Base-by-base conservation (phyloP, 768 basidiomycete species). In the Lyophyllum shimeji region DNA sequence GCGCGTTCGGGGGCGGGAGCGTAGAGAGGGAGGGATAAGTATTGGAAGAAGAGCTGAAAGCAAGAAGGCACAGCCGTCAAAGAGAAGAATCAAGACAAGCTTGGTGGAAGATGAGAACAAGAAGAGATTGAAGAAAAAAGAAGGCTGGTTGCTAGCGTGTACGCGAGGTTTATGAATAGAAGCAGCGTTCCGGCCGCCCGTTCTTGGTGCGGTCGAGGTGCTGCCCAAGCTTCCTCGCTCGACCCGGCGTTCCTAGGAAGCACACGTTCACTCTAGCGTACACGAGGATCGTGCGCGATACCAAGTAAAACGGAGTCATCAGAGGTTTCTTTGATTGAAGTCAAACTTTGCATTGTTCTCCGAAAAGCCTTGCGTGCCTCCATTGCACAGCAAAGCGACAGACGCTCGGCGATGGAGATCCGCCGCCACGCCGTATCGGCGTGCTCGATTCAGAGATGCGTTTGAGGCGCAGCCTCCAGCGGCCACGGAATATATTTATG, bases 11-110 rank as follows among this genome's bases (percentile, higher is more conserved):
- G 27, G 50, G 44, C 37, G 25, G 53, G 53, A 48, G 27, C 58
- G 42, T 27, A 27, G 27, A 24, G 43, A 33, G 47, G 51, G 31
- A 31, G 54, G 64, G 62, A 58, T 53, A 44, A 55, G 57, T 40
- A 55, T 54, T 50, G 57, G 55, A 56, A 63, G 47, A 50, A 58
- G 50, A 52, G 57, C 55, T 53, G 57, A 52, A 60, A 59, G 56
- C 56, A 65, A 61, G 57, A 63, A 50, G 55, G 65, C 67, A 49
- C 65, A 65, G 64, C 62, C 65, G 59, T 62, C 46, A 40, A 53
- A 18, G 52, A 56, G 47, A 37, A 40, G 15, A 60, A 56, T 47
- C 52, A 51, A 61, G 55, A 61, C 52, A 57, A 53, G 29, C 27
- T 34, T 52, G 48, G 37, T 53, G 43, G 59, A 29, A 37, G 7